Evolutionary conservation across 192 early-diverging fungal genomes (phyloP), one percentile per base, ranked within the genome.

Genomic region (Cetraspora pellucida): DNA sequence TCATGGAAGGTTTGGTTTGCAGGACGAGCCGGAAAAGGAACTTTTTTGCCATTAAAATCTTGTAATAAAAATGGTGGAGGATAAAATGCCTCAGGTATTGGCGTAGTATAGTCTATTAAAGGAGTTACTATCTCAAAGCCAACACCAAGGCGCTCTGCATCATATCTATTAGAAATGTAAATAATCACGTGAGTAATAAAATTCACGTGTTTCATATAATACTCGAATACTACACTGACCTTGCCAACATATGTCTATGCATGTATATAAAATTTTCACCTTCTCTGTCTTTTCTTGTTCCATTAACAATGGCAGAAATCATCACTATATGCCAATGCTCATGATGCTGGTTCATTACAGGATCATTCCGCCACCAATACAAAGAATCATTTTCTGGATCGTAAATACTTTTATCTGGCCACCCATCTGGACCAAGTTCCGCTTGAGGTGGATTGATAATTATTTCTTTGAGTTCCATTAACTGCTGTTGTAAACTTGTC

Each of bases 231-330:
- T 10, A 65, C n/a, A 68, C 19, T 68, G 25, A 68, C 65, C 65
- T 68, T n/a, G 65, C 44, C 13, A 68, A 23, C 65, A 68, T 68
- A 19, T 25, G 23, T 47, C 65, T 68, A 19, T 68, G 65, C 65
- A 68, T 68, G 14, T 68, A 68, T 23, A 68, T 68, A 47, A 68
- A 68, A 68, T 47, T 68, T 27, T 68, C 65, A 13, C 65, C 65
- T 68, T 68, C 65, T 14, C 65, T 68, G 47, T 68, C 65, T 47
- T 68, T 68, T 47, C 21, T 0, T 25, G 11, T 25, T 8, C 65
- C 65, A 46, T 68, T 25, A 16, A 16, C 8, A 17, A 8, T 11
- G 13, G 19, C 44, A 10, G 65, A 45, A 46, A n/a, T 9, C 37
- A 68, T 47, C n/a, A 49, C 45, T 1, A 68, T 47, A 45, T 68